Percentiles rank a stretch among this genome's conserved stretches.
Conservation (phyloP, 192 early-diverging fungal genomes). For the Spizellomyces punctatus region DNA sequence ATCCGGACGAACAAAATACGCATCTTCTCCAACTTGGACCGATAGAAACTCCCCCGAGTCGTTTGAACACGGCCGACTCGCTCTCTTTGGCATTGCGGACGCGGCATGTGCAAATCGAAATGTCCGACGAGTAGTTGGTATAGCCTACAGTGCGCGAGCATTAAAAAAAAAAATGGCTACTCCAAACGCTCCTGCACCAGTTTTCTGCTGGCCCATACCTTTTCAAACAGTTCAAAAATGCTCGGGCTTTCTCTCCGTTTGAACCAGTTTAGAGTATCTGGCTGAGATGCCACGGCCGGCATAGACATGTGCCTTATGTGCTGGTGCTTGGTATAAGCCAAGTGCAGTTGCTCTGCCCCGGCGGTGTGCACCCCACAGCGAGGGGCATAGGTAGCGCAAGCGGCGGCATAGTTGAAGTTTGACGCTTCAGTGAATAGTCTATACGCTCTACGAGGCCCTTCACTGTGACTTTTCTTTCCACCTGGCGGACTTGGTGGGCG, state of each 20-base stretch:
- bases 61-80: conserved; percentile 2
- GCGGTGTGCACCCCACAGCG: background rate
- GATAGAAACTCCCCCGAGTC: conserved; percentile 27
- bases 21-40: conserved; percentile 86
- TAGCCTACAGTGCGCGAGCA: background rate
- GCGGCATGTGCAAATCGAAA: conserved; percentile 66
- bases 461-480: conserved; percentile 2
- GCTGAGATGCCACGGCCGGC: conserved; percentile 22
- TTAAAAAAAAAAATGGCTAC: background rate
- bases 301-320: conserved; percentile 25
- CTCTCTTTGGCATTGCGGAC: conserved; percentile 57
- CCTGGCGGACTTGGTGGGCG: conserved; percentile 1
- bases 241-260: conserved; percentile 20
- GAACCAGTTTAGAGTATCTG: conserved; percentile 25
- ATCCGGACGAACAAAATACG: conserved; percentile 86
- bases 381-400: background rate
- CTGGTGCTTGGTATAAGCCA: background rate
- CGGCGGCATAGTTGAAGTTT: background rate
- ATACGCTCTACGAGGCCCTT: background rate
- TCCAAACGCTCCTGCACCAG: background rate
- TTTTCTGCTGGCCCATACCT: conserved; percentile 4
- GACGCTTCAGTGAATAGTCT: background rate
- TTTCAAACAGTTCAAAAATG: conserved; percentile 37
- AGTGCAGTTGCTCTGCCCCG: background rate
- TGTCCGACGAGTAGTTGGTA: conserved; percentile 24